phyloP scores from a whole-genome alignment of 192 early-diverging fungal species.

The Coemansia sp. region DNA sequence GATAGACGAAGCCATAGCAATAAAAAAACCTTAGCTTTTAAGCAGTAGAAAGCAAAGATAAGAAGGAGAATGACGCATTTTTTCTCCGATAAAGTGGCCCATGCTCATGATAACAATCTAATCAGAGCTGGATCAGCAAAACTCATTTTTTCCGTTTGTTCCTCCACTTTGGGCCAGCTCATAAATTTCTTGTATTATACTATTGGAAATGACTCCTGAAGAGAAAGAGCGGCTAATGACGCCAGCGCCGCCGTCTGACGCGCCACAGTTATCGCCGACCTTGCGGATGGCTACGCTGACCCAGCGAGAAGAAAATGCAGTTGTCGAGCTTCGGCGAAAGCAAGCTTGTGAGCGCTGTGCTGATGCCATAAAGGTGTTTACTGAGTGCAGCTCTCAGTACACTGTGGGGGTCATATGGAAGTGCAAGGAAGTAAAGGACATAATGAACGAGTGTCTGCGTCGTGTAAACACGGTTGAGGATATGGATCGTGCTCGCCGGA shows the following conservation, averaged over 20 bases:
- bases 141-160: neutral
- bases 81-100: neutral
- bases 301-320: slow-evolving; percentile 39
- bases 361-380: slow-evolving; percentile 33
- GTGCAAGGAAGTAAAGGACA: slow-evolving; percentile 34
- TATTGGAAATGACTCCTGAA: slow-evolving; percentile 19
- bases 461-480: slow-evolving; percentile 47
- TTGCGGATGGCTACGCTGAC: slow-evolving; percentile 38
- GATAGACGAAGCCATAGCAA: slow-evolving; percentile 35
- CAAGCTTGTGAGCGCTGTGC: slow-evolving; percentile 36
- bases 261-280: slow-evolving; percentile 28
- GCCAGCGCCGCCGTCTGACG: slow-evolving; percentile 33
- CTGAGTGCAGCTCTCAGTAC: slow-evolving; percentile 47
- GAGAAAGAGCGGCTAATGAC: slow-evolving; percentile 46
- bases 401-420: slow-evolving; percentile 50
- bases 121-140: neutral
- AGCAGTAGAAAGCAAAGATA: slow-evolving; percentile 12
- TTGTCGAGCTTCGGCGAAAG: slow-evolving; percentile 45
- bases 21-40: slow-evolving; percentile 3
- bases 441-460: slow-evolving; percentile 55
- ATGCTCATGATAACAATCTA: neutral
- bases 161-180: too few relatives aligned
- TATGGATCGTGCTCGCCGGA: slow-evolving; percentile 45
- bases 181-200: too few relatives aligned
- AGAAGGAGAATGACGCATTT: slow-evolving; percentile 2